Base-by-base conservation (phyloP, 169 alveolate species). In the Cryptosporidium xiaoi region DNA sequence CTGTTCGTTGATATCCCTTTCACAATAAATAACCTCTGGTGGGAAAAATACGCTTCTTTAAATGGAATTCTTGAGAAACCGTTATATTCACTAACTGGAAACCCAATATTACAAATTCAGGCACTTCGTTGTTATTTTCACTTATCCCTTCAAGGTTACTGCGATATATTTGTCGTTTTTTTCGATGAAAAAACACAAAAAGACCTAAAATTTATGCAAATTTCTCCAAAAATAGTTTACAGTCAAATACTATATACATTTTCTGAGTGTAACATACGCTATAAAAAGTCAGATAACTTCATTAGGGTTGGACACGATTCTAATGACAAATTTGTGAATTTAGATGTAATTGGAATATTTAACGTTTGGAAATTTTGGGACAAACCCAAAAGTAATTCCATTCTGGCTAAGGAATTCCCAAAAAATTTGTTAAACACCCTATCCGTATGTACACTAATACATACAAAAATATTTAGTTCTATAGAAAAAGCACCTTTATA, bases 141-240 rank as follows among this genome's bases (percentile, higher is more conserved):
- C 36, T n/a, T 77, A 34, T 58, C 71, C 2, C 60, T 77, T 13
- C 87, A 77, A 60, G 87, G 87, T 24, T 60, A 58, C 34, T 58
- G 27, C 58, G 87, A 77, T 6, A 62, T 33, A 0, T 24, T 77
- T 33, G 15, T 24, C 8, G 87, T 77, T 24, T 62, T 2, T 34
- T n/a, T 3, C 18, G 36, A 40, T 15, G 33, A 56, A 0, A 12
- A 40, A 12, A 7, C 16, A 24, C n/a, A 36, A 7, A 60, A 13
- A 2, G 48, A 24, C 64, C 10, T 44, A 40, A 77, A 60, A 40
- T 77, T 60, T 56, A 36, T 31, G 13, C 34, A 50, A 34, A 60
- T 77, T 27, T 60, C 56, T 51, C 87, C 87, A 16, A 40, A 48
- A 77, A 62, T 77, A 15, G 50, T 77, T 29, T 44, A 77, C 56